Conservation (phyloP, 495 filamentous ascomycete species). For the Penicillium verhagenii region DNA sequence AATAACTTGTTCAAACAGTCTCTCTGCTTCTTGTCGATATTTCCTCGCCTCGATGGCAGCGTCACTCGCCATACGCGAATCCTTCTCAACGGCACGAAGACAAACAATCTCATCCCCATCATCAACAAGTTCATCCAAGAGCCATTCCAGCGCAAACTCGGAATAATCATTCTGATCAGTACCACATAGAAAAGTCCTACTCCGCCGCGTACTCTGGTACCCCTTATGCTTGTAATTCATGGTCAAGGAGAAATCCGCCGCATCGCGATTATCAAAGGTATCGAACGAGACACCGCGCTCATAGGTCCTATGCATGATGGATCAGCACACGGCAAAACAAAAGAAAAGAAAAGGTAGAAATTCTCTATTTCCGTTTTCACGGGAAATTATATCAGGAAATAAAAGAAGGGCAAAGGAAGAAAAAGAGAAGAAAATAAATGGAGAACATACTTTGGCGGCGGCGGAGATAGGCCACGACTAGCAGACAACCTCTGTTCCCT, state of each 20-base stretch:
- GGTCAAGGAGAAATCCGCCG: constrained; percentile 76
- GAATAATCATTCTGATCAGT: constrained; percentile 96
- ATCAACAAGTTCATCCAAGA: constrained; percentile 91
- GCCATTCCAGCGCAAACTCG: constrained; percentile 91
- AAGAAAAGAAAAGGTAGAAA: neutral
- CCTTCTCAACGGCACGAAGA: constrained; percentile 84
- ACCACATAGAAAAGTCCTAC: constrained; percentile 89
- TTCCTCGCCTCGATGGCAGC: constrained; percentile 64
- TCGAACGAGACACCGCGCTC: constrained; percentile 79
- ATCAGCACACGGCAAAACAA: constrained; percentile 5
- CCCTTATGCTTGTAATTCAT: constrained; percentile 86
- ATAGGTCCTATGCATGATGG: constrained; percentile 38
- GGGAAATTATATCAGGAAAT: no score
- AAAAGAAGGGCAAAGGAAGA: neutral
- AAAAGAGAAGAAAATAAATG: neutral
- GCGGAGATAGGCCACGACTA: constrained; percentile 35
- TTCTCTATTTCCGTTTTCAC: no score
- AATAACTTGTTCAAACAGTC: constrained; percentile 74
- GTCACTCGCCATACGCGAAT: constrained; percentile 69
- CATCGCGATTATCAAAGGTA: constrained; percentile 85
- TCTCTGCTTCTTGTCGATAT: constrained; percentile 79
- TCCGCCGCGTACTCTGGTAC: constrained; percentile 79
- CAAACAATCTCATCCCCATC: constrained; percentile 97
- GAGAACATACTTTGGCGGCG: constrained; percentile 37
- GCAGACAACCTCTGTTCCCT: constrained; percentile 26